phyloP scores from a whole-genome alignment of 108 stramenopile species.

The Cyclotella baltica region DNA sequence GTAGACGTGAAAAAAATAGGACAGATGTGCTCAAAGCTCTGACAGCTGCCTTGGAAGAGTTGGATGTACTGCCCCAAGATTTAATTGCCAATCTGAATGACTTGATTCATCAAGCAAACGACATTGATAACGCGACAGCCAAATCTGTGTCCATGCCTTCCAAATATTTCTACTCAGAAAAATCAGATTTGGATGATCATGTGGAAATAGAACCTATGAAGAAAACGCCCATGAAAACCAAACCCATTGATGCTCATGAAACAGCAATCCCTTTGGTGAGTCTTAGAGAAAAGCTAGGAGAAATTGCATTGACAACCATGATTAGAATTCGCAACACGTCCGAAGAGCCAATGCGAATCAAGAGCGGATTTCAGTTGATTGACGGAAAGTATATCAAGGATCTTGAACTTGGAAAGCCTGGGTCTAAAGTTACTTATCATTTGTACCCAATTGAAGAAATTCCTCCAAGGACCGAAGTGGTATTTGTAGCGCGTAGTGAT shows the following conservation, averaged over 20 bases:
- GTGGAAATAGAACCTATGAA: background rate
- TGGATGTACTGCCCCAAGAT: conserved; percentile 49
- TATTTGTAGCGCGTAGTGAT: conserved; percentile 34
- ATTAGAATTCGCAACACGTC: conserved; percentile 37
- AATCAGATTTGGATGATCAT: conserved; percentile 2
- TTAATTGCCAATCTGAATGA: conserved; percentile 39
- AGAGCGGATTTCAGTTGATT: conserved; percentile 38
- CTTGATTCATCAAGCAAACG: conserved; percentile 38
- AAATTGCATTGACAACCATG: conserved; percentile 42
- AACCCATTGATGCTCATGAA: conserved; percentile 46
- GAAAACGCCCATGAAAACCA: conserved; percentile 6
- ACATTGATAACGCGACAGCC: conserved; percentile 35
- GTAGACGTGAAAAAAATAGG: conserved; percentile 20
- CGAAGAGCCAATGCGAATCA: conserved; percentile 45
- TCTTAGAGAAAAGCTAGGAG: conserved; percentile 44
- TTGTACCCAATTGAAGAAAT: conserved; percentile 46
- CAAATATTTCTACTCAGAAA: conserved; percentile 12
- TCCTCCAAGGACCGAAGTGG: conserved; percentile 44
- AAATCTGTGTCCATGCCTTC: conserved; percentile 30
- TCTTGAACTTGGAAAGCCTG: conserved; percentile 24
- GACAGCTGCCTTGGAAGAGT: conserved; percentile 47
- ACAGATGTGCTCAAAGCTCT: conserved; percentile 43
- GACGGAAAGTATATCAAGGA: conserved; percentile 43
- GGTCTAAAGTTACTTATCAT: conserved; percentile 21
- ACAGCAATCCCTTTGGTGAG: conserved; percentile 33